Evolutionary conservation across 805 yeast genomes (phyloP).

Genomic region (Geotrichum ghanense): DNA sequence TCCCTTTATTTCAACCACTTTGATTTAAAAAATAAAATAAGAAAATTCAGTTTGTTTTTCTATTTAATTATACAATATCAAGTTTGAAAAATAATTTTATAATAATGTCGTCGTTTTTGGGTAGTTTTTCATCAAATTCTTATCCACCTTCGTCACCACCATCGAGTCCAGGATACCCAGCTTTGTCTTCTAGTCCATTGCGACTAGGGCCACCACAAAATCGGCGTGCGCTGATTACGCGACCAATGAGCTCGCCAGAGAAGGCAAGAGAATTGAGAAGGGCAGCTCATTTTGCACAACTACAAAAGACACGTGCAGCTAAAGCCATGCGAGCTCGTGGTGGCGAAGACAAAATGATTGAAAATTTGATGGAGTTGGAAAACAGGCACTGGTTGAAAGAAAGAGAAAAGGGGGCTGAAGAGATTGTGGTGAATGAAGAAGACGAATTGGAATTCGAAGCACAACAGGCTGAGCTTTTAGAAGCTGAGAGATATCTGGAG

Average conservation of each 20-base stretch:
- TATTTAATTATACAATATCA: too few species aligned
- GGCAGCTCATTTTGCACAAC: background rate
- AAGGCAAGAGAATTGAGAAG: background rate
- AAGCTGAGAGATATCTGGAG: background rate
- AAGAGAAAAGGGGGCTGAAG: background rate
- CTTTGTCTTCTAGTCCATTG: background rate
- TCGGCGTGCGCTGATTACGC: background rate
- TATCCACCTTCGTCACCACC: constrained; percentile 1
- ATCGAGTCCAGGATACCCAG: background rate
- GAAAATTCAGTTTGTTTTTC: too few species aligned
- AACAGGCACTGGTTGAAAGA: background rate
- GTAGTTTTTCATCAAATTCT: background rate
- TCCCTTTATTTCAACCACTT: too few species aligned
- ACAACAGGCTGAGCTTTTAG: background rate
- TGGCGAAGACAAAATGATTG: background rate
- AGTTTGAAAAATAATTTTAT: too few species aligned
- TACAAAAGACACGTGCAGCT: background rate
- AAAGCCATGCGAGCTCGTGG: background rate
- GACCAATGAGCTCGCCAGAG: background rate
- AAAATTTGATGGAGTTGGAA: background rate
- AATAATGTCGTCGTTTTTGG: background rate
- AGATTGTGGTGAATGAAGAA: background rate
- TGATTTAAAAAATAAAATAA: too few species aligned
- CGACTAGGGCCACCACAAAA: background rate
- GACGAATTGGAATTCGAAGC: background rate